Percentiles rank a stretch among this genome's conserved stretches.
Evolutionary conservation across 2,329 filamentous ascomycete genomes (phyloP).

Genomic region (Albifimbria verrucaria): DNA sequence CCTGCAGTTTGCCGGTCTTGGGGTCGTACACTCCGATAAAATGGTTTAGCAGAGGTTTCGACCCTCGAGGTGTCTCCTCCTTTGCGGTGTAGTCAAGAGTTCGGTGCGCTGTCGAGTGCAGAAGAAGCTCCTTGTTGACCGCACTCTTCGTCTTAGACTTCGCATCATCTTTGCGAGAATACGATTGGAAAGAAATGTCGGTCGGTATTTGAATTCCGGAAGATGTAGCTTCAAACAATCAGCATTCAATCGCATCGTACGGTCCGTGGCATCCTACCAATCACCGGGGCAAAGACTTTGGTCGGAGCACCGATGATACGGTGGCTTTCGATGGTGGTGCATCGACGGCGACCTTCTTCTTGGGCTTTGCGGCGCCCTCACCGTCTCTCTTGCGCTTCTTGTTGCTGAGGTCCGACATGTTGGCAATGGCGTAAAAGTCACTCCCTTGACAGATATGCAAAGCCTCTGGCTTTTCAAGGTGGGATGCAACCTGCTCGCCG

Average conservation of each 20-base stretch:
- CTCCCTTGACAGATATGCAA: conserved; percentile 9
- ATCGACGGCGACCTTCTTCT: conserved; percentile 52
- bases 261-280: conserved; percentile 37
- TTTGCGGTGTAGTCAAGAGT: conserved; percentile 59
- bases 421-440: conserved; percentile 1
- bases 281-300: conserved; percentile 48
- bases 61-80: conserved; percentile 36
- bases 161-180: conserved; percentile 35
- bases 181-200: conserved; percentile 44
- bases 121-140: conserved; percentile 45
- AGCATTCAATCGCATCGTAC: conserved; percentile 10
- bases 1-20: conserved; percentile 53
- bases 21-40: conserved; percentile 65
- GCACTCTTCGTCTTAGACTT: conserved; percentile 33
- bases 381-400: conserved; percentile 55
- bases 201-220: conserved; percentile 33
- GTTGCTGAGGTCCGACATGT: conserved; percentile 35
- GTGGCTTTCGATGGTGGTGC: conserved; percentile 35
- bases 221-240: conserved; percentile 26
- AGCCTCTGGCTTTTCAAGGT: conserved; percentile 12
- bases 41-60: conserved; percentile 49
- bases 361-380: conserved; percentile 36
- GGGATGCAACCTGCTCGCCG: conserved; percentile 18
- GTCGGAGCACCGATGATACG: conserved; percentile 43
- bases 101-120: conserved; percentile 55